Evolutionary conservation across 1,284 basidiomycete species (phyloP).

Genomic region (Puccinia brachypodii): DNA sequence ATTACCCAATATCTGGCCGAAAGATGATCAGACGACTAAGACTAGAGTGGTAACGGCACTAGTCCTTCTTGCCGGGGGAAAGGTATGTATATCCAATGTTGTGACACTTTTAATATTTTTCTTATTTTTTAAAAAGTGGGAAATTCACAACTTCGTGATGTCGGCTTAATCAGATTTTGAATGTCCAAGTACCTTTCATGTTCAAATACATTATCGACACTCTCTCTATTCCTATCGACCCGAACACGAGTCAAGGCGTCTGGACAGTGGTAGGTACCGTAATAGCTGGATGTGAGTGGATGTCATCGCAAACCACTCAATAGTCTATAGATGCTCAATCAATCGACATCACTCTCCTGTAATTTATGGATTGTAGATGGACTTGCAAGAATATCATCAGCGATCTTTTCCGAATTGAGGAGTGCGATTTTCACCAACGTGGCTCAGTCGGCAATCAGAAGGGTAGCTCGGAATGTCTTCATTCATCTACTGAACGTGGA

Average conservation of each 20-base stretch:
- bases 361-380: constrained; percentile 34
- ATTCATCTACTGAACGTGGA: constrained; percentile 46
- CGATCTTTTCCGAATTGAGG: constrained; percentile 41
- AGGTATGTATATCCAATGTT: too few relatives aligned
- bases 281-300: constrained; percentile 45
- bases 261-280: constrained; percentile 46
- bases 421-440: constrained; percentile 48
- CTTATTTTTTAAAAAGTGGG: background rate
- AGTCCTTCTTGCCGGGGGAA: constrained; percentile 76
- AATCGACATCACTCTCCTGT: background rate
- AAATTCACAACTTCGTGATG: background rate
- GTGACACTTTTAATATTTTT: background rate
- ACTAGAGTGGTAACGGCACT: constrained; percentile 78
- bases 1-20: constrained; percentile 65
- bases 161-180: constrained; percentile 25
- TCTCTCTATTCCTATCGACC: constrained; percentile 45
- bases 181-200: constrained; percentile 47
- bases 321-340: background rate
- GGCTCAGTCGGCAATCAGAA: constrained; percentile 47
- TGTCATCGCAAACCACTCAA: constrained; percentile 16
- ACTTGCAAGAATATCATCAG: constrained; percentile 36
- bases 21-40: constrained; percentile 61
- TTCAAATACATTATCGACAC: constrained; percentile 43
- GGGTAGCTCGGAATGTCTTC: constrained; percentile 42
- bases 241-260: constrained; percentile 28